Conservation (phyloP, 164 flowering plant genomes). For the Sextonia rubra region DNA sequence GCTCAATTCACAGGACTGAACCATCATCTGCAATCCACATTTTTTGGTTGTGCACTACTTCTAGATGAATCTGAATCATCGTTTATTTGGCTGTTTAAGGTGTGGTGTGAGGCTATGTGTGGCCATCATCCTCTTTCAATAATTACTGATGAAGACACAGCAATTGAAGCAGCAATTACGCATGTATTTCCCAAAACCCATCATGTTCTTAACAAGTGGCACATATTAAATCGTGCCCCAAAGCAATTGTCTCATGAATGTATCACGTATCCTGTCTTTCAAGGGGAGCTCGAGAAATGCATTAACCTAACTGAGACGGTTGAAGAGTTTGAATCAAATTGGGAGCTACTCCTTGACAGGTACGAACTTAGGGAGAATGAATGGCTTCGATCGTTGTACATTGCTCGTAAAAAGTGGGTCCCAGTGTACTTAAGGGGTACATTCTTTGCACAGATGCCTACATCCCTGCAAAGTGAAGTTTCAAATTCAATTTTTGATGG, state of each 20-base stretch:
- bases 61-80: conserved; percentile 37
- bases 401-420: conserved; percentile 52
- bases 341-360: conserved; percentile 49
- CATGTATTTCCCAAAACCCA: conserved; percentile 37
- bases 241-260: conserved; percentile 32
- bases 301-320: conserved; percentile 33
- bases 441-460: conserved; percentile 53
- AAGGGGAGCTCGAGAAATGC: conserved; percentile 41
- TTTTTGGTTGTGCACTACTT: conserved; percentile 49
- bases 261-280: conserved; percentile 31
- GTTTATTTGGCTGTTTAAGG: conserved; percentile 41
- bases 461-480: conserved; percentile 31
- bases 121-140: conserved; percentile 33
- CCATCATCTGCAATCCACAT: conserved; percentile 42
- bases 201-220: conserved; percentile 47
- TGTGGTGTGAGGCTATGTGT: conserved; percentile 39
- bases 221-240: conserved; percentile 35
- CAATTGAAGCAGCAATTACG: conserved; percentile 27
- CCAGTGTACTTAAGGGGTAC: conserved; percentile 57
- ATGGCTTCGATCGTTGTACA: conserved; percentile 54
- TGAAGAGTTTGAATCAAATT: conserved; percentile 61
- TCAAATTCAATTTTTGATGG: conserved; percentile 63
- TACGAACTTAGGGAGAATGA: conserved; percentile 50
- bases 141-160: conserved; percentile 38
- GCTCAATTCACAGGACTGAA: conserved; percentile 46